Evolutionary conservation across 2,329 filamentous ascomycete genomes (phyloP), one percentile per base, ranked within the genome.

Genomic region (Xylariaceae sp.): DNA sequence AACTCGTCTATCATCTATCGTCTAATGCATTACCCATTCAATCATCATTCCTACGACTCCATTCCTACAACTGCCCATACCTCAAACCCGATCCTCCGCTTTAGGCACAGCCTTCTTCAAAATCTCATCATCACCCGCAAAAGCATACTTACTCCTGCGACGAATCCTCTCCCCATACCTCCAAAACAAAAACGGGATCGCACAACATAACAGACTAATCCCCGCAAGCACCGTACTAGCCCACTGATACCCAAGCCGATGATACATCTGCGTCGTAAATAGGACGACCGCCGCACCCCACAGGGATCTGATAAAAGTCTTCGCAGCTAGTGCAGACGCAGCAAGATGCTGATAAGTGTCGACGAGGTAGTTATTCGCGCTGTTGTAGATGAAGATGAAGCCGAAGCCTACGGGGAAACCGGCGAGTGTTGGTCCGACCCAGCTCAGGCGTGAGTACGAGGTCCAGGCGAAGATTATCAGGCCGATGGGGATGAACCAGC

Each of bases 121-220:
- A 6, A 16, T 48, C 18, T 63, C 57, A 2, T 83, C 80, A 5
- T 81, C 80, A 1, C 79, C 80, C n/a, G 70, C 73, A 56, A 89
- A 95, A 0, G 90, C 90, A 65, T 83, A 95, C 69, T 82, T 87
- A 63, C 84, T 89, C 53, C 78, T 75, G 50, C 73, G 75, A 5
- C 90, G 78, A 59, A 96, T 95, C 5, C 69, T 68, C 14, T 84
- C 88, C 3, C 90, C 90, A 61, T 82, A 90, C 63, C 76, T 83
- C 76, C 87, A 96, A 72, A 96, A 96, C 22, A 89, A 69, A 67
- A 86, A 96, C 0, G 90, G 90, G 59, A 95, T 95, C 0, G 77
- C 82, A 67, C 90, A 95, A 73, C 90, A 95, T 0, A 82, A 86
- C 6, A 95, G 73, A 14, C 80, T 82, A 60, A 95, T 77, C 61